A percentile compares a stretch with the other conserved stretches of the same genome.
Evolutionary conservation across 495 filamentous ascomycete species (phyloP).

Genomic region (Patellaria atrata): DNA sequence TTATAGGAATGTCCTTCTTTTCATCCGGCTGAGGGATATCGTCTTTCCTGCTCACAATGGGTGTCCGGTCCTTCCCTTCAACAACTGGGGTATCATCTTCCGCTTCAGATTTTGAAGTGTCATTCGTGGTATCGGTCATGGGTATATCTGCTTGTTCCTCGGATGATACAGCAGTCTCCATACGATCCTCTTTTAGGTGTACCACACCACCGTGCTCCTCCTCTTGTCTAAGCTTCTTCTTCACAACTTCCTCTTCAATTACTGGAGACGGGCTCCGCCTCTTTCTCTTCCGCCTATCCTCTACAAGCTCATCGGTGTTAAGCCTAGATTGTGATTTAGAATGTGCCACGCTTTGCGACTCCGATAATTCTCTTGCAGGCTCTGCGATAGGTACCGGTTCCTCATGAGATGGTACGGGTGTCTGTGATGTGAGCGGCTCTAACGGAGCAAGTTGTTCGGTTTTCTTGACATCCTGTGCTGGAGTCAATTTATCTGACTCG

Average conservation of each 20-base stretch:
- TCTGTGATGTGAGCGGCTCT: not conserved
- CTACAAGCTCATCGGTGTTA: constrained; percentile 16
- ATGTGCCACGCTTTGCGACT: too few relatives aligned
- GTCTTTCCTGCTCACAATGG: too few relatives aligned
- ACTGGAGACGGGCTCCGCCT: constrained; percentile 23
- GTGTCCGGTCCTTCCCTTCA: too few relatives aligned
- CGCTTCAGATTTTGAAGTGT: too few relatives aligned
- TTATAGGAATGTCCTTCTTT: too few relatives aligned
- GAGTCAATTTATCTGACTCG: too few relatives aligned
- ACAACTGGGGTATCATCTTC: too few relatives aligned
- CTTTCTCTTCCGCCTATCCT: constrained; percentile 28
- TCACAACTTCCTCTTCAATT: constrained; percentile 13
- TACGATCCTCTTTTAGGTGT: constrained; percentile 15
- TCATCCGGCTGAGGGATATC: too few relatives aligned
- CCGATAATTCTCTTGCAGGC: too few relatives aligned
- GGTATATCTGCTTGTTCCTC: constrained; percentile 5
- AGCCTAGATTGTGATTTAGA: too few relatives aligned
- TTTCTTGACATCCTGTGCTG: constrained; percentile 11
- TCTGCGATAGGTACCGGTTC: too few relatives aligned
- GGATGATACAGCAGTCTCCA: constrained; percentile 5
- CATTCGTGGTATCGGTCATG: not conserved
- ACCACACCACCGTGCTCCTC: constrained; percentile 7
- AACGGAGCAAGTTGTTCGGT: constrained; percentile 4
- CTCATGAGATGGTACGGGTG: constrained; percentile 9
- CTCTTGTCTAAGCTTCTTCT: constrained; percentile 22